These are phyloP conservation scores for Elongisporangium undulatum DNA, from an alignment of 352 stramenopile genomes.

Conservation along the genomic window DNA sequence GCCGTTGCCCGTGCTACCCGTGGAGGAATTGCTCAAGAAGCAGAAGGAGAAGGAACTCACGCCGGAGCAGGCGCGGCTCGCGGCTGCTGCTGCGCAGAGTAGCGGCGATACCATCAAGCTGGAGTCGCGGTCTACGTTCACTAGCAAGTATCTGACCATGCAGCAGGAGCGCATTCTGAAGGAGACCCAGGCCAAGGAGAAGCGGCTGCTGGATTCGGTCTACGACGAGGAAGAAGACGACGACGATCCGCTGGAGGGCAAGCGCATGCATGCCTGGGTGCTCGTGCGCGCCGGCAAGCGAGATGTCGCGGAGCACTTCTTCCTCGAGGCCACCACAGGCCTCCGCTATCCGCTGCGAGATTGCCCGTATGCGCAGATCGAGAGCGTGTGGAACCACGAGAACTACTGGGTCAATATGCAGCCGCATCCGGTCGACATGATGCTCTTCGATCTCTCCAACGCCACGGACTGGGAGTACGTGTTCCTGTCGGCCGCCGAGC, in stretches of 20 bases:
- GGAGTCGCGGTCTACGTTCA: conserved; percentile 52
- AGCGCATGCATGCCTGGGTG: conserved; percentile 90
- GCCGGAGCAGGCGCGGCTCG: conserved; percentile 7
- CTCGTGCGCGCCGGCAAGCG: conserved; percentile 90
- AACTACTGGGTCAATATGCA: conserved; percentile 98
- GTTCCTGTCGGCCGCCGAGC: conserved; percentile 77
- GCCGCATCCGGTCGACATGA: conserved; percentile 54
- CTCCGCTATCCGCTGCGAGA: conserved; percentile 71
- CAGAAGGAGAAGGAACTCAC: conserved; percentile 23
- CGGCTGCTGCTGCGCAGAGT: conserved; percentile 7
- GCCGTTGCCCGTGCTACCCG: conserved; percentile 46
- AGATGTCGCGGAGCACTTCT: conserved; percentile 80
- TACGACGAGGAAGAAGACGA: conserved; percentile 70
- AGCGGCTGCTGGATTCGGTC: conserved; percentile 30
- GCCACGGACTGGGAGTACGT: conserved; percentile 90
- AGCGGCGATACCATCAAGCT: conserved; percentile 25
- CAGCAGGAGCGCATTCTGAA: conserved; percentile 46
- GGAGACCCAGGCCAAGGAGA: conserved; percentile 31
- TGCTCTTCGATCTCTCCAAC: conserved; percentile 80
- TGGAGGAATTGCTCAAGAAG: conserved; percentile 47
- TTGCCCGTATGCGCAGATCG: conserved; percentile 83
- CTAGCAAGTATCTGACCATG: conserved; percentile 61
- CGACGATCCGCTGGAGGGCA: conserved; percentile 62
- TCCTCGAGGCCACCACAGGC: conserved; percentile 92
- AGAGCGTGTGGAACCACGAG: conserved; percentile 91